Percentiles rank a stretch among this genome's conserved stretches.
phyloP scores from a whole-genome alignment of 2,329 filamentous ascomycete genomes.

The Cladosporium sp. region DNA sequence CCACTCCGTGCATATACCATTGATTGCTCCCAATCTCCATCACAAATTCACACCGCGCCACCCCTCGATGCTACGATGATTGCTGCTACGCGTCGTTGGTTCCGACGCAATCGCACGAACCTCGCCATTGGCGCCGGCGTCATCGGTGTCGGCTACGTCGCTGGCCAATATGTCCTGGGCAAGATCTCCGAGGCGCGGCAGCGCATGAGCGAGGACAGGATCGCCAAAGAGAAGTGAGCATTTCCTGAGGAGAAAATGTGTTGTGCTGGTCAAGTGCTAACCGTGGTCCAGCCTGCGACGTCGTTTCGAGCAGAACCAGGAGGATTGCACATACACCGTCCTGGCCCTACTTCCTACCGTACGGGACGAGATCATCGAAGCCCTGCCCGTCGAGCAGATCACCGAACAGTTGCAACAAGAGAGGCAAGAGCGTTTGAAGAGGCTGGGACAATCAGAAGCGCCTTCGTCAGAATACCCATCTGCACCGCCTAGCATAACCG shows the following conservation, averaged over 20 bases:
- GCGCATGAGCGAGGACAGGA: slow-evolving; percentile 93
- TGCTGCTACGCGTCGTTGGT: slow-evolving; percentile 79
- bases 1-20: slow-evolving; percentile 3
- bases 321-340: slow-evolving; percentile 97
- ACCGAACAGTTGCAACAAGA: slow-evolving; percentile 93
- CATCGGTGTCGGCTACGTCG: slow-evolving; percentile 85
- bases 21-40: not conserved
- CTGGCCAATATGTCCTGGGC: slow-evolving; percentile 84
- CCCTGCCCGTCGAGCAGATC: slow-evolving; percentile 87
- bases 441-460: slow-evolving; percentile 49
- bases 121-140: slow-evolving; percentile 86
- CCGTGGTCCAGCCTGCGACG: slow-evolving; percentile 71
- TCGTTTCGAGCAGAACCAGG: slow-evolving; percentile 97
- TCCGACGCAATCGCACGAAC: slow-evolving; percentile 86
- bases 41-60: not conserved
- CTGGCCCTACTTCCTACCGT: slow-evolving; percentile 92
- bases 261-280: not conserved
- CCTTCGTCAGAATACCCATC: slow-evolving; percentile 59
- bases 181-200: slow-evolving; percentile 93
- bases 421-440: slow-evolving; percentile 67
- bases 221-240: slow-evolving; percentile 90
- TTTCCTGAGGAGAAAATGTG: not conserved
- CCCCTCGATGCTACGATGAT: slow-evolving; percentile 52
- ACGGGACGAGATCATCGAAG: slow-evolving; percentile 82
- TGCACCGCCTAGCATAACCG: slow-evolving; percentile 67